A percentile compares a stretch with the other conserved stretches of the same genome.
phyloP scores from a whole-genome alignment of 108 stramenopile species.

The Skeletonema costatum region DNA sequence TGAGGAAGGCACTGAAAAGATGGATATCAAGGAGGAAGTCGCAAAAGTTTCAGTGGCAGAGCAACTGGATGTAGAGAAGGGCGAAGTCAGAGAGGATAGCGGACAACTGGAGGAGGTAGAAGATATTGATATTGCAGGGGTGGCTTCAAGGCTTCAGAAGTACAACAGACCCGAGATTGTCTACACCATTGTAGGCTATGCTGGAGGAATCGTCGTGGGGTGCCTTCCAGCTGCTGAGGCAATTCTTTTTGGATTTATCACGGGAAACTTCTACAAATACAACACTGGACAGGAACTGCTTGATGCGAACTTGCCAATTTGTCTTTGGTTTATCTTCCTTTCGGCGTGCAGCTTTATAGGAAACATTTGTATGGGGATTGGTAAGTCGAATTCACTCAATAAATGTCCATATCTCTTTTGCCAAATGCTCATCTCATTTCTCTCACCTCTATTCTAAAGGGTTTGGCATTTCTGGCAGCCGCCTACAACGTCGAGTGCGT shows the following conservation, averaged over 20 bases:
- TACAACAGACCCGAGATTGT: constrained; percentile 14
- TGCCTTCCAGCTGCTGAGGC: constrained; percentile 31
- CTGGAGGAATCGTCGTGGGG: constrained; percentile 25
- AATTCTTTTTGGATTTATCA: constrained; percentile 35
- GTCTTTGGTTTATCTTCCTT: constrained; percentile 27
- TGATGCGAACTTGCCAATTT: neutral
- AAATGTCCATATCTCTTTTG: neutral
- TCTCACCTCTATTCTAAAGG: neutral
- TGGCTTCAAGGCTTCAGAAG: constrained; percentile 12
- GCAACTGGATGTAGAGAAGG: constrained; percentile 6
- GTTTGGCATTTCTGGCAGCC: constrained; percentile 23
- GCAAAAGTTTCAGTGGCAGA: neutral
- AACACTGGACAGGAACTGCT: constrained; percentile 32
- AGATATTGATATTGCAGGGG: constrained; percentile 3
- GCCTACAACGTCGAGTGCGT: constrained; percentile 20
- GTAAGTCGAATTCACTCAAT: neutral
- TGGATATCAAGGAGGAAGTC: neutral
- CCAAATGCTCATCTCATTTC: neutral
- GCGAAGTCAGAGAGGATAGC: neutral
- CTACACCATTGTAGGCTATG: constrained; percentile 13
- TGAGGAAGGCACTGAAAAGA: neutral
- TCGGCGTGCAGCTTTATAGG: constrained; percentile 19
- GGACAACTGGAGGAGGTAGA: neutral
- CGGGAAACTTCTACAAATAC: constrained; percentile 24
- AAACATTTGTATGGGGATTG: constrained; percentile 26